A percentile compares a stretch with the other conserved stretches of the same genome.
Evolutionary conservation across 169 alveolate genomes (phyloP).

Genomic region (Eimeria praecox): DNA sequence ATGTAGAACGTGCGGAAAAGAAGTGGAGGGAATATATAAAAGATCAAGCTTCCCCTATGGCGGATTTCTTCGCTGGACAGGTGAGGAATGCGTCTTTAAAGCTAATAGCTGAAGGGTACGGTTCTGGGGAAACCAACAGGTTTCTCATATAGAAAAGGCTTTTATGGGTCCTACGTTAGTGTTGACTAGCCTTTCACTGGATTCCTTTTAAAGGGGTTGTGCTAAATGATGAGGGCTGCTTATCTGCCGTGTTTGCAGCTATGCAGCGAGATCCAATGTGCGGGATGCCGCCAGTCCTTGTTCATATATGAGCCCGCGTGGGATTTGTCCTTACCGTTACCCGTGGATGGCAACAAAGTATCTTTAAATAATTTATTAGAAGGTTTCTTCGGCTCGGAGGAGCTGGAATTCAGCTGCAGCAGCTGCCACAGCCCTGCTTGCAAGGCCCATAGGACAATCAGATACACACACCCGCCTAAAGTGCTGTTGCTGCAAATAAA

Average conservation of each 20-base stretch:
- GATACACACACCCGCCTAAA: slow-evolving; percentile 56
- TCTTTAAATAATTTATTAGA: slow-evolving; percentile 17
- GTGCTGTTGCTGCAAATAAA: slow-evolving; percentile 64
- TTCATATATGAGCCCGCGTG: slow-evolving; percentile 67
- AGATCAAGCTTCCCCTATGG: slow-evolving; percentile 71
- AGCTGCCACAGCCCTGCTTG: slow-evolving; percentile 66
- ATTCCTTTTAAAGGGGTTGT: not conserved
- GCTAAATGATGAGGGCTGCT: not conserved
- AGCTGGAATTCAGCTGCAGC: slow-evolving; percentile 73
- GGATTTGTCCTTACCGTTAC: slow-evolving; percentile 70
- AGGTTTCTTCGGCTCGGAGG: slow-evolving; percentile 52
- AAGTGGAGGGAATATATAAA: slow-evolving; percentile 52
- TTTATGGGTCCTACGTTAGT: not conserved
- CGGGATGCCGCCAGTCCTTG: slow-evolving; percentile 44
- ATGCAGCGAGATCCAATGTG: slow-evolving; percentile 72
- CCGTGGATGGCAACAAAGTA: slow-evolving; percentile 1
- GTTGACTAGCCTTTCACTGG: not conserved
- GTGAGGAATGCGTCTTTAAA: not conserved
- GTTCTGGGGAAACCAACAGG: not conserved
- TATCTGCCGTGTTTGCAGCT: slow-evolving; percentile 25
- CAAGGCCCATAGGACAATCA: slow-evolving; percentile 51
- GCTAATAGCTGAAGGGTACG: not conserved
- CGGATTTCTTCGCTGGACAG: slow-evolving; percentile 76
- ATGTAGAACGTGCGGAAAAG: slow-evolving; percentile 52
- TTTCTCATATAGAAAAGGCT: not conserved